Conservation (phyloP, 1,139 yeast species). For the Diutina neorugosa region DNA sequence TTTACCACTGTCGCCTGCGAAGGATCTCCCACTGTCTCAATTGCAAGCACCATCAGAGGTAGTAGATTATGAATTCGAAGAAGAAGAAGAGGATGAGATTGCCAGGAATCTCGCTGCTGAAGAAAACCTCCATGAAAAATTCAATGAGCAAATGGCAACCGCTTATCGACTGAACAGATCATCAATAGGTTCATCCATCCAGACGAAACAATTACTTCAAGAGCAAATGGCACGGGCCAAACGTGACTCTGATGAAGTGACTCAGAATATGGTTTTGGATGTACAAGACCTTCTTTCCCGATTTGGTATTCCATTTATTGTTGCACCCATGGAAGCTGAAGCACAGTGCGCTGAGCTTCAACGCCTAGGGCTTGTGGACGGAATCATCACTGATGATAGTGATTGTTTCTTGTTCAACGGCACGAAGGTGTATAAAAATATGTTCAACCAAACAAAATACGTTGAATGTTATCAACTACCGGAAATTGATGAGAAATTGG, state of each 20-base stretch:
- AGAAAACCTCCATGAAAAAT: conserved; percentile 56
- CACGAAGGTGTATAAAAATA: conserved; percentile 69
- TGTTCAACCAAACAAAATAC: conserved; percentile 88
- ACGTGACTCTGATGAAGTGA: conserved; percentile 79
- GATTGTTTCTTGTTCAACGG: conserved; percentile 96
- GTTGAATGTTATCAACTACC: conserved; percentile 71
- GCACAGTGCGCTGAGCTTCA: conserved; percentile 88
- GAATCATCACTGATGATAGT: conserved; percentile 93
- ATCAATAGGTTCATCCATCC: conserved; percentile 22
- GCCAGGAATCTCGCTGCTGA: conserved; percentile 54
- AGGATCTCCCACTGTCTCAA: neutral
- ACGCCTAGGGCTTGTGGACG: conserved; percentile 67
- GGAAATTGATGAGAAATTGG: conserved; percentile 53
- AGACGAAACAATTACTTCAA: conserved; percentile 42
- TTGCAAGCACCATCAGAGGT: conserved; percentile 5
- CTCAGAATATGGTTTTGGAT: conserved; percentile 74
- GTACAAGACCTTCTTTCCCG: conserved; percentile 77
- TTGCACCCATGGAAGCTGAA: conserved; percentile 98
- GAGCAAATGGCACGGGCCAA: conserved; percentile 49
- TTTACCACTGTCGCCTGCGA: neutral
- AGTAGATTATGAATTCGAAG: conserved; percentile 56
- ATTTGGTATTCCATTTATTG: conserved; percentile 87
- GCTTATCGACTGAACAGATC: neutral
- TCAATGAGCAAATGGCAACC: conserved; percentile 35
- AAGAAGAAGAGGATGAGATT: conserved; percentile 63